Percentiles rank a stretch among this genome's conserved stretches.
These are phyloP conservation scores for Kentomonas sorsogonicus DNA, from an alignment of 208 protist genomes.

Conservation along the genomic window DNA sequence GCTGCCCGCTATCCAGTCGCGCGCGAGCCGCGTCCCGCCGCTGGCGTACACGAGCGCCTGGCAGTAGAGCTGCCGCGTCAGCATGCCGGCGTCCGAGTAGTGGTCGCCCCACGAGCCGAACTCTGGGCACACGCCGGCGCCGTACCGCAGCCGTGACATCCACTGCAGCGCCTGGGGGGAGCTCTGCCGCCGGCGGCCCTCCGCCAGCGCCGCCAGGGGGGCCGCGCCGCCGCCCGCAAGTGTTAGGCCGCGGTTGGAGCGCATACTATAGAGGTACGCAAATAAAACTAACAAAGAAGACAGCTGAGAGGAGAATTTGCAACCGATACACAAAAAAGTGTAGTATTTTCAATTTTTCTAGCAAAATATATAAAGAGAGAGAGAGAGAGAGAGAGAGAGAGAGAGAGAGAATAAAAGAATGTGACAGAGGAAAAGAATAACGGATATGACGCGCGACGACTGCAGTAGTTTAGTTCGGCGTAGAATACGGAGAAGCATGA, in stretches of 20 bases:
- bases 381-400: neutral
- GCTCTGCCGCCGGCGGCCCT: slow-evolving; percentile 5
- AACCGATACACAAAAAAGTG: slow-evolving; percentile 4
- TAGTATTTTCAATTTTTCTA: neutral
- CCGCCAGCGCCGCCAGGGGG: neutral
- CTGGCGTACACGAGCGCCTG: slow-evolving; percentile 71
- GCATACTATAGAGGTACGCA: slow-evolving; percentile 2
- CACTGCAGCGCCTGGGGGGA: slow-evolving; percentile 35
- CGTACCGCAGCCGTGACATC: slow-evolving; percentile 49
- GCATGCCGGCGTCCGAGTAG: slow-evolving; percentile 25
- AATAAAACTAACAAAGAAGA: slow-evolving; percentile 12
- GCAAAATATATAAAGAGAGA: slow-evolving; percentile 3
- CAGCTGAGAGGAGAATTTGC: slow-evolving; percentile 1
- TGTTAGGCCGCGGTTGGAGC: neutral
- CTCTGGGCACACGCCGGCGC: slow-evolving; percentile 32
- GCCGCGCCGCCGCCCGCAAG: neutral
- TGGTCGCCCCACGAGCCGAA: slow-evolving; percentile 37
- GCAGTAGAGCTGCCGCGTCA: slow-evolving; percentile 67
- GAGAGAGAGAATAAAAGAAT: slow-evolving; percentile 11
- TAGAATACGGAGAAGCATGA: no score
- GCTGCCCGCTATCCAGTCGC: slow-evolving; percentile 78
- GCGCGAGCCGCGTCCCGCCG: slow-evolving; percentile 49
- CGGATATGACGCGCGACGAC: no score
- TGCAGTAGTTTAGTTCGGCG: no score
- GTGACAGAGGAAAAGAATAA: neutral